Conservation (phyloP, 2,329 filamentous ascomycete genomes). For the Microcyclosporella mali region DNA sequence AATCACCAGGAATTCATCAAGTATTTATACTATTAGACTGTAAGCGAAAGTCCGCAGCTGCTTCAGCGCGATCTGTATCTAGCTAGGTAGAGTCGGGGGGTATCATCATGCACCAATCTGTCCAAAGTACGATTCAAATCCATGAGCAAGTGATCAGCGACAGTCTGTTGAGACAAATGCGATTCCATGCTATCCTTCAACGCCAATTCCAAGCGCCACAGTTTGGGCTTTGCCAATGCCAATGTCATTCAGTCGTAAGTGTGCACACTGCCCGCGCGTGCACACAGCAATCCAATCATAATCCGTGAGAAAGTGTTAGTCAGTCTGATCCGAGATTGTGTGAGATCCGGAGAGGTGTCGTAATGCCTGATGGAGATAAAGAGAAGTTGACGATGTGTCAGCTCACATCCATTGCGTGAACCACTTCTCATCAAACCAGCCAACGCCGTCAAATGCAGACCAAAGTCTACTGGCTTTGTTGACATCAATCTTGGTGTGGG, state of each 20-base stretch:
- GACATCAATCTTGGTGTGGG: conserved; percentile 96
- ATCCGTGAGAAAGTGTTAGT: conserved; percentile 1
- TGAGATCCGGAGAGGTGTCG: no score
- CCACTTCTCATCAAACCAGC: conserved; percentile 28
- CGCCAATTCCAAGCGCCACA: not conserved
- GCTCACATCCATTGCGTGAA: conserved; percentile 18
- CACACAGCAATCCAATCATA: not conserved
- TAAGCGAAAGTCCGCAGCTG: not conserved
- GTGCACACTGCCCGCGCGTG: conserved; percentile 5
- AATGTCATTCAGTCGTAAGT: conserved; percentile 3
- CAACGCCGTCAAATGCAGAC: conserved; percentile 69
- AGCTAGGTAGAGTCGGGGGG: conserved; percentile 2
- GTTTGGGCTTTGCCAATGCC: not conserved
- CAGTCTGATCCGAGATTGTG: not conserved
- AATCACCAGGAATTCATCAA: no score
- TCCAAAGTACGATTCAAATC: not conserved
- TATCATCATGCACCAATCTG: conserved; percentile 8
- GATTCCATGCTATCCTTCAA: not conserved
- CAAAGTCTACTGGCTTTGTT: conserved; percentile 94
- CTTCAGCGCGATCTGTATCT: conserved; percentile 1
- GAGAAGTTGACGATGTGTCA: not conserved
- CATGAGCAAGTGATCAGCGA: conserved; percentile 3
- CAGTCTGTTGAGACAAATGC: conserved; percentile 7
- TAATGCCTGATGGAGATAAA: no score
- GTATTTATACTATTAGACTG: no score